These are phyloP conservation scores for Parachaetomium inaequale DNA, from an alignment of 495 filamentous ascomycete genomes.

Conservation along the genomic window DNA sequence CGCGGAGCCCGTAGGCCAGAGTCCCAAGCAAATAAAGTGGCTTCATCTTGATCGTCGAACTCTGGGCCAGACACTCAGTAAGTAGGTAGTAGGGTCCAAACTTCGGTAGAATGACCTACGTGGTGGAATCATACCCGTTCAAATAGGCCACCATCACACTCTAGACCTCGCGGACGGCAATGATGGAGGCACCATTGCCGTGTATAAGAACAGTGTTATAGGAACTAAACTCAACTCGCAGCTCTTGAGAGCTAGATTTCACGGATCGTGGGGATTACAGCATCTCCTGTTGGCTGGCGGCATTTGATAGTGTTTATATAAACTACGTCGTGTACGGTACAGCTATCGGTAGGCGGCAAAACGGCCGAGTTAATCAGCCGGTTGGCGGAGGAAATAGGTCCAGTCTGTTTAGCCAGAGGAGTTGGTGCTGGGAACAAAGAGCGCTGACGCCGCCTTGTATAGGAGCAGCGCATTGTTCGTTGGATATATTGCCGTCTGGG, in stretches of 20 bases:
- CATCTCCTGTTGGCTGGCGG: neutral
- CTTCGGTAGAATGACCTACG: too few relatives aligned
- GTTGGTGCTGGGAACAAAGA: neutral
- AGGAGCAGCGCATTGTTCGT: too few relatives aligned
- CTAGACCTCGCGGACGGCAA: too few relatives aligned
- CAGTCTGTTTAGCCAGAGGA: neutral
- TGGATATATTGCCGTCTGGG: too few relatives aligned
- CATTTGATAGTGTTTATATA: neutral
- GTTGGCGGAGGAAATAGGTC: neutral
- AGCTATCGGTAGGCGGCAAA: neutral
- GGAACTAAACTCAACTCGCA: neutral
- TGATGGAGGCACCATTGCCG: neutral
- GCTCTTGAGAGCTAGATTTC: neutral
- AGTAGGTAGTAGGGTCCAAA: too few relatives aligned
- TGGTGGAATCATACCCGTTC: too few relatives aligned
- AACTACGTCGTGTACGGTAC: neutral
- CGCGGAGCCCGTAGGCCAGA: slow-evolving; percentile 1
- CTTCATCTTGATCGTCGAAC: slow-evolving; percentile 18
- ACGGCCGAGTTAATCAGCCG: neutral
- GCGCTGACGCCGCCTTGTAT: neutral
- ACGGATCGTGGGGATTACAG: neutral
- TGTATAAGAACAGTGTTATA: neutral
- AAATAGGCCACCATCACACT: too few relatives aligned
- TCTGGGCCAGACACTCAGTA: too few relatives aligned
- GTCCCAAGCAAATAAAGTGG: slow-evolving; percentile 3